These are phyloP conservation scores for Solanum chiquidenum DNA, from an alignment of 257 asterid species.

Conservation along the genomic window DNA sequence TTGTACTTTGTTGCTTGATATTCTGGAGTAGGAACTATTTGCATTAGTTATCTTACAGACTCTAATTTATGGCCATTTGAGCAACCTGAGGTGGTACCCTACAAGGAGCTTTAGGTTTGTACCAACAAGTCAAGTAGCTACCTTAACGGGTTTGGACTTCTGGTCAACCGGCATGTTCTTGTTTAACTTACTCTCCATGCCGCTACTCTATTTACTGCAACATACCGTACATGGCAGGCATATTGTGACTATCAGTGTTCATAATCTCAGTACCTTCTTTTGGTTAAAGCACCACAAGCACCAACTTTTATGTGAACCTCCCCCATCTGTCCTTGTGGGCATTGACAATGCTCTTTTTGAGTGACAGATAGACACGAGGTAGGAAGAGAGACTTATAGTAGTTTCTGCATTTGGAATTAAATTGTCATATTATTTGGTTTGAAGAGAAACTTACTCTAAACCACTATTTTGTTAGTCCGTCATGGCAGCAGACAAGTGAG, in stretches of 20 bases:
- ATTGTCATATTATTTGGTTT: no score
- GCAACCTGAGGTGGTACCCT: neutral
- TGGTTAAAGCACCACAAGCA: neutral
- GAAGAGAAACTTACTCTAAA: no score
- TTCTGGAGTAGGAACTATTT: neutral
- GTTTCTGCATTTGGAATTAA: no score
- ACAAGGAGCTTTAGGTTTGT: neutral
- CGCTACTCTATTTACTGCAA: neutral
- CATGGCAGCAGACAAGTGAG: no score
- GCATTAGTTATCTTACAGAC: neutral
- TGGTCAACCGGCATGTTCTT: neutral
- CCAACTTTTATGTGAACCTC: neutral
- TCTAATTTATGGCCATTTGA: neutral
- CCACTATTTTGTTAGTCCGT: no score
- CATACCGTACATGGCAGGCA: neutral
- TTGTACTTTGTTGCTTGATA: neutral
- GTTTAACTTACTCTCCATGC: neutral
- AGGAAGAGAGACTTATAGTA: no score
- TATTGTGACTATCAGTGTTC: neutral
- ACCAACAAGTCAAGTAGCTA: neutral
- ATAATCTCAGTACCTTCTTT: neutral
- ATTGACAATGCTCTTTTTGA: no score
- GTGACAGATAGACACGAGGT: no score
- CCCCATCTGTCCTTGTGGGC: no score
- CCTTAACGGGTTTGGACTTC: neutral